A percentile compares a stretch with the other conserved stretches of the same genome.
Conservation (phyloP, 257 asterid genomes). For the Ilex aquifolium region DNA sequence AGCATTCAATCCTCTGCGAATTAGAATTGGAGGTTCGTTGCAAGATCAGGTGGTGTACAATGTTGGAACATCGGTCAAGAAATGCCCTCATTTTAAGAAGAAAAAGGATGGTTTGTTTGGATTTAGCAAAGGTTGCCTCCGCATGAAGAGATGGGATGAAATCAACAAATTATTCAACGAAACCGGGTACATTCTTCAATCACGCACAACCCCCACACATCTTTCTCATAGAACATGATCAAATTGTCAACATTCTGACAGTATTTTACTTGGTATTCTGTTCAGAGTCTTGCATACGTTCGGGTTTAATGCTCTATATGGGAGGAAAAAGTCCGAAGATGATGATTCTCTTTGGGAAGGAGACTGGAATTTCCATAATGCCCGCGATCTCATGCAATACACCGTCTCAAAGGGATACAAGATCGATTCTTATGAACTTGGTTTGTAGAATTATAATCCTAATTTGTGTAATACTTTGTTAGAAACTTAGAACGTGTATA, state of each 20-base stretch:
- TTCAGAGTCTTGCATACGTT: no score
- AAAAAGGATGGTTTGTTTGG: slow-evolving; percentile 36
- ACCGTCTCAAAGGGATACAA: slow-evolving; percentile 56
- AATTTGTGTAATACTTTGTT: no score
- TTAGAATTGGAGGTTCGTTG: slow-evolving; percentile 68
- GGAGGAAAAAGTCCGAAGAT: slow-evolving; percentile 26
- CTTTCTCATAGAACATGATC: no score
- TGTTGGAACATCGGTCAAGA: slow-evolving; percentile 32
- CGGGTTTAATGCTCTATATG: slow-evolving; percentile 48
- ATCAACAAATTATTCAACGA: slow-evolving; percentile 40
- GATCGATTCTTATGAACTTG: slow-evolving; percentile 79
- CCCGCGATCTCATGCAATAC: slow-evolving; percentile 55
- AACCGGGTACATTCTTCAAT: slow-evolving; percentile 39
- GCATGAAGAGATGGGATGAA: slow-evolving; percentile 68
- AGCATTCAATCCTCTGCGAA: slow-evolving; percentile 58
- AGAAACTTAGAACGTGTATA: no score
- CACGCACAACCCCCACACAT: no score
- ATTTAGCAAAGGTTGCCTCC: slow-evolving; percentile 55
- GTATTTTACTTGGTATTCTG: no score
- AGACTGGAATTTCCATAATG: slow-evolving; percentile 55
- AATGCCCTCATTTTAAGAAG: slow-evolving; percentile 53
- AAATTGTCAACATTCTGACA: no score
- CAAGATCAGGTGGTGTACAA: slow-evolving; percentile 62
- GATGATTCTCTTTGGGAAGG: slow-evolving; percentile 45
- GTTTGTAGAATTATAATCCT: slow-evolving; percentile 12